Conservation (phyloP, 805 yeast genomes). For the Wickerhamiella vanderwaltii region DNA sequence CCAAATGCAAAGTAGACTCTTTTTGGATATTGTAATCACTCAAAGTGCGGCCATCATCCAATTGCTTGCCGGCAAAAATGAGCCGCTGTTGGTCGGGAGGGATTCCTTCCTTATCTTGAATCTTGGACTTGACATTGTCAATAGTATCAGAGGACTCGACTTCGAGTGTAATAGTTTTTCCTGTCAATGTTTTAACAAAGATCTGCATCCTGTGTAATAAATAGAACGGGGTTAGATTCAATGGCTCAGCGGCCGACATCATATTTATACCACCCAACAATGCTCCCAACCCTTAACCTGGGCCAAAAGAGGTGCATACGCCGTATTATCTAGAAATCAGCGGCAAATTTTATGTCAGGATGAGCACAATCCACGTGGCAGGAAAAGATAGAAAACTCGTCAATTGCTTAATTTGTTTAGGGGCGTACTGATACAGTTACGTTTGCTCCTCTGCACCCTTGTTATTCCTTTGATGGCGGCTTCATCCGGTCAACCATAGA, state of each 20-base stretch:
- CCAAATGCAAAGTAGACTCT: slow-evolving; percentile 79
- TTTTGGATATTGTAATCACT: slow-evolving; percentile 93
- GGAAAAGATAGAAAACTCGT: too few relatives aligned
- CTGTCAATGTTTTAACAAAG: slow-evolving; percentile 81
- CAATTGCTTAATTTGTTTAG: too few relatives aligned
- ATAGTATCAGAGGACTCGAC: slow-evolving; percentile 93
- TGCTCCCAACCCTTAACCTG: slow-evolving; percentile 3
- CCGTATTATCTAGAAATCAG: slow-evolving; percentile 7
- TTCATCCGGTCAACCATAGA: too few relatives aligned
- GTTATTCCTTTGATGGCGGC: too few relatives aligned
- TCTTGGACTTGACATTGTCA: slow-evolving; percentile 89
- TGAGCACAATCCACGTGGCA: too few relatives aligned
- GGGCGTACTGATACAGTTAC: too few relatives aligned
- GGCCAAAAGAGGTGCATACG: slow-evolving; percentile 1
- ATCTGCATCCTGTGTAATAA: slow-evolving; percentile 55
- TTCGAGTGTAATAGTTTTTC: slow-evolving; percentile 79
- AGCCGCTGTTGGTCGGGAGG: slow-evolving; percentile 96
- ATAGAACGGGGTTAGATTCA: slow-evolving; percentile 4
- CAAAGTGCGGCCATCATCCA: slow-evolving; percentile 90
- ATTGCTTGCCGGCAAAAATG: slow-evolving; percentile 92
- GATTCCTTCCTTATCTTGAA: slow-evolving; percentile 92
- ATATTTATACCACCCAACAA: slow-evolving; percentile 7
- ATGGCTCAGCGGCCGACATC: background rate
- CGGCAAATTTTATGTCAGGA: too few relatives aligned
- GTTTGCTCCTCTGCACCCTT: too few relatives aligned